Percentiles rank a stretch among this genome's conserved stretches.
Conservation (phyloP, 2,329 filamentous ascomycete genomes). For the Pyrenophora tritici-repentis region DNA sequence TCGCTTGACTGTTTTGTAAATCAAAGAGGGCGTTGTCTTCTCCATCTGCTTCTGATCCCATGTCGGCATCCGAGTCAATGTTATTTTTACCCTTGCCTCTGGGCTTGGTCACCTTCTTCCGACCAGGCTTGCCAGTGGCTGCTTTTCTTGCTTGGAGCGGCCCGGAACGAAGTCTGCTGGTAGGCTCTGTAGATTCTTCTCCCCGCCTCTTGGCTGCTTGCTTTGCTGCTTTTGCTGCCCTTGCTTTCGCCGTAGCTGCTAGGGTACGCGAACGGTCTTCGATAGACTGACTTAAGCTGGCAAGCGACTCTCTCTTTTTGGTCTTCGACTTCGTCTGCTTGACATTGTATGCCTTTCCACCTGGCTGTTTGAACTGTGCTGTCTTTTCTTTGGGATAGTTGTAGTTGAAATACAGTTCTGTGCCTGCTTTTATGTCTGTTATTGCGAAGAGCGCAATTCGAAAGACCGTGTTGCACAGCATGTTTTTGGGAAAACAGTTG, state of each 20-base stretch:
- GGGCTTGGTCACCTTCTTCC: background rate
- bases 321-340: slow-evolving; percentile 13
- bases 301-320: slow-evolving; percentile 9
- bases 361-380: slow-evolving; percentile 30
- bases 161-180: background rate
- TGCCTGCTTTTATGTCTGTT: slow-evolving; percentile 69
- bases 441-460: slow-evolving; percentile 75
- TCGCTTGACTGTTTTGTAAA: slow-evolving; percentile 4
- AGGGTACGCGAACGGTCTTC: slow-evolving; percentile 3
- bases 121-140: background rate
- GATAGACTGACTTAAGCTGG: background rate
- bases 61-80: slow-evolving; percentile 2
- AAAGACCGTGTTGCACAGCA: slow-evolving; percentile 73
- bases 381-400: slow-evolving; percentile 50
- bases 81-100: background rate
- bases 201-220: slow-evolving; percentile 11
- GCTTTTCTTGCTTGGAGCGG: slow-evolving; percentile 16
- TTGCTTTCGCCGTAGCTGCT: slow-evolving; percentile 15
- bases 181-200: background rate
- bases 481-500: slow-evolving; percentile 70
- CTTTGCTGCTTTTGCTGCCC: slow-evolving; percentile 21
- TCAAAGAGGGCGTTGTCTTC: background rate
- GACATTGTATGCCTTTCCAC: slow-evolving; percentile 17
- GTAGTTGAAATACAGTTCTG: slow-evolving; percentile 84
- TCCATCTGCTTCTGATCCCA: slow-evolving; percentile 1